phyloP scores from a whole-genome alignment of 169 alveolate genomes.

The Eimeria brunetti region DNA sequence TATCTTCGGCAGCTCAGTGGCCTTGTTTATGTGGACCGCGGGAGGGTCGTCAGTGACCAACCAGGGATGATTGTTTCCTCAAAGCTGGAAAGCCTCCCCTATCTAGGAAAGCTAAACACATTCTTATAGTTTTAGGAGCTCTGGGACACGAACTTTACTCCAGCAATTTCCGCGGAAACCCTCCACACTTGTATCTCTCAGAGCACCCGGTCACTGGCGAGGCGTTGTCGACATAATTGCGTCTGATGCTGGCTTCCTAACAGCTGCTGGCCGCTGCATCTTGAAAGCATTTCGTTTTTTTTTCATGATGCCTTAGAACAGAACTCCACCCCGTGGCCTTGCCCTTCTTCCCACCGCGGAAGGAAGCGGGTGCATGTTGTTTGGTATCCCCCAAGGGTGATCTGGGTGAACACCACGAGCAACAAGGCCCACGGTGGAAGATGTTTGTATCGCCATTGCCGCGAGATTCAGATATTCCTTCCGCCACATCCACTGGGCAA shows the following conservation, averaged over 20 bases:
- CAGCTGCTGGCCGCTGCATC: background rate
- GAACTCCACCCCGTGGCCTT: background rate
- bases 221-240: constrained; percentile 1
- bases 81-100: background rate
- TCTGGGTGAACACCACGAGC: constrained; percentile 36
- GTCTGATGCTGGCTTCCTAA: background rate
- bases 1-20: constrained; percentile 19
- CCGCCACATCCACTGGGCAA: constrained; percentile 21
- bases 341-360: constrained; percentile 24
- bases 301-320: constrained; percentile 8
- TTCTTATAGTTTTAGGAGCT: background rate
- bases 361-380: background rate
- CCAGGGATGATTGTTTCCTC: constrained; percentile 14
- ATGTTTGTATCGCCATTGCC: constrained; percentile 71
- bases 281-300: background rate
- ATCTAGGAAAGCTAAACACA: background rate
- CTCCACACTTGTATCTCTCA: background rate
- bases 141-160: background rate
- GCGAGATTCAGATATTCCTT: constrained; percentile 47
- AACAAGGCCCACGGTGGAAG: constrained; percentile 17
- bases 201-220: constrained; percentile 45
- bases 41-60: constrained; percentile 14
- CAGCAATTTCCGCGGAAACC: background rate
- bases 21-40: background rate
- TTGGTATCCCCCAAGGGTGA: background rate